Percentiles rank a stretch among this genome's conserved stretches.
Evolutionary conservation across 805 yeast genomes (phyloP).

Genomic region (Metschnikowia kunwiensis): DNA sequence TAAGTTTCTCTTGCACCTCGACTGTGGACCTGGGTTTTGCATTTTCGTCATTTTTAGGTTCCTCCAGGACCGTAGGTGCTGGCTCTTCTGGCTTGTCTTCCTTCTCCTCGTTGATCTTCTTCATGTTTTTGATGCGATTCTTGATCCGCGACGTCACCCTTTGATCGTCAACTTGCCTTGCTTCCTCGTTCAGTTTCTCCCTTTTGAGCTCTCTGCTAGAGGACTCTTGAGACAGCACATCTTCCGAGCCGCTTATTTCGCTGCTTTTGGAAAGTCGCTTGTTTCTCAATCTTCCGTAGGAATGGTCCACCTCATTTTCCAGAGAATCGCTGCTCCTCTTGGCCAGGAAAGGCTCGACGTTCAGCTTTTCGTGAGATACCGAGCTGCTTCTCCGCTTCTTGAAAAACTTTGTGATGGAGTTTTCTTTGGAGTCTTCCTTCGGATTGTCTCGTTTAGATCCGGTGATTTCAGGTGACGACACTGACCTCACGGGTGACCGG

Average conservation of each 20-base stretch:
- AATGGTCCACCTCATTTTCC: conserved; percentile 6
- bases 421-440: conserved; percentile 21
- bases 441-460: conserved; percentile 8
- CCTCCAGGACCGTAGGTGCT: conserved; percentile 1
- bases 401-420: conserved; percentile 40
- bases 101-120: conserved; percentile 14
- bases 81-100: conserved; percentile 5
- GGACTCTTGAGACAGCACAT: conserved; percentile 2
- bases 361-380: conserved; percentile 10
- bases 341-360: not conserved
- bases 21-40: conserved; percentile 32
- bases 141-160: conserved; percentile 15
- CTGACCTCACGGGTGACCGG: conserved; percentile 28
- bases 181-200: conserved; percentile 6
- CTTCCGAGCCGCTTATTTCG: conserved; percentile 4
- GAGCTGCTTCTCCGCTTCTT: conserved; percentile 30
- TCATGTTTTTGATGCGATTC: conserved; percentile 17
- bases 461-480: conserved; percentile 36
- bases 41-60: conserved; percentile 12
- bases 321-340: conserved; percentile 5
- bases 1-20: conserved; percentile 44
- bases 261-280: conserved; percentile 4
- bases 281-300: not conserved
- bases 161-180: conserved; percentile 10
- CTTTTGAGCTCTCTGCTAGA: conserved; percentile 1